Evolutionary conservation across 805 yeast species (phyloP), one percentile per base, ranked within the genome.

Genomic region (Ogataea glucozyma): DNA sequence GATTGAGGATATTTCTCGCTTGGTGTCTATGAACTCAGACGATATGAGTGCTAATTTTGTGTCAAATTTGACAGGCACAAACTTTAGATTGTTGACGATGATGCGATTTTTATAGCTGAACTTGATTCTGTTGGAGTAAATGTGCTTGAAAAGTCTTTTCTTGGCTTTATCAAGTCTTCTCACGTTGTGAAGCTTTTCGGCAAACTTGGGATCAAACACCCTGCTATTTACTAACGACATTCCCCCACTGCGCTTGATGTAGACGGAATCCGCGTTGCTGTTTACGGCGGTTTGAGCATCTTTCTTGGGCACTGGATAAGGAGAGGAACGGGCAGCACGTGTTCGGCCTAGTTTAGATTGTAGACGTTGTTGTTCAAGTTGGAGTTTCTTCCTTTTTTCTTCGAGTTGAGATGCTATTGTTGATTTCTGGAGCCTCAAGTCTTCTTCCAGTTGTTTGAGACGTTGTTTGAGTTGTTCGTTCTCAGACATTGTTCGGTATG

Each of bases 61-160:
- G 1, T 77, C 79, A 22, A 61, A 57, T 13, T 62, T 55, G 1
- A 68, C 54, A 3, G 72, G 64, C 0, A 79, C 78, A 57, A 67
- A 79, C 23, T 60, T 57, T n/a, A 64, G 64, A 4, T 71, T 72
- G 23, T 69, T 66, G 9, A 78, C 62, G 11, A 52, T 38, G 8
- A 71, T 51, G 29, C 81, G 63, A 51, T 80, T 83, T 41, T 72
- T 69, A 44, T 60, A 57, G 38, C 71, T 77, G 31, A 71, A 65
- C 38, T 64, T 62, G 6, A 57, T 55, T 44, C 65, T 62, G 41
- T 72, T 67, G 41, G 60, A 53, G 41, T 56, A 38, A 12, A 60
- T 46, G 40, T 49, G 51, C 40, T 40, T 51, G 12, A 47, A 27
- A 2, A 56, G 38, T 26, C 40, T 29, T 38, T 51, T 48, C 44